Evolutionary conservation across 495 filamentous ascomycete genomes (phyloP).

Genomic region (Lepraria neglecta): DNA sequence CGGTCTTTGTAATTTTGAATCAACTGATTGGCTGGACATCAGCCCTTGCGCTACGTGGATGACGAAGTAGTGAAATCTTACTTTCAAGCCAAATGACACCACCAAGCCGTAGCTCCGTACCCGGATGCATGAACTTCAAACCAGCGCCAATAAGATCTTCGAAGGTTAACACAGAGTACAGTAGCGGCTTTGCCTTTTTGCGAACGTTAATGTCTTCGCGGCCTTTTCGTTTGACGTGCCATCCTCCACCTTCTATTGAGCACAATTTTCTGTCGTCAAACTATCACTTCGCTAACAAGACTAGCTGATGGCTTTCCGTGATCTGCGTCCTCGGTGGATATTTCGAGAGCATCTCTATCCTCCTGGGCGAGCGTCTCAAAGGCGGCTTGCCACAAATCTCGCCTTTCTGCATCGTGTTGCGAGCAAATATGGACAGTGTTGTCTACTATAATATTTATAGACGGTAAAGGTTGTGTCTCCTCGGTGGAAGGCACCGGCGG

Average conservation of each 20-base stretch:
- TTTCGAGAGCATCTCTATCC: background rate
- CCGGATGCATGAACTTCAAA: conserved; percentile 13
- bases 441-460: no score
- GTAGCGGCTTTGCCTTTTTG: conserved; percentile 6
- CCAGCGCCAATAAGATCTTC: conserved; percentile 13
- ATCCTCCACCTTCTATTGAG: conserved; percentile 6
- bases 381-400: background rate
- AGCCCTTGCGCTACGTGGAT: background rate
- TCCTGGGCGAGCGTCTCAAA: background rate
- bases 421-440: background rate
- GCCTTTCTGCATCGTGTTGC: background rate
- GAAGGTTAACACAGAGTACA: conserved; percentile 12
- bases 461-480: no score
- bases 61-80: background rate
- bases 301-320: background rate
- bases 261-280: conserved; percentile 1
- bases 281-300: background rate
- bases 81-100: conserved; percentile 9
- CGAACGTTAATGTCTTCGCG: conserved; percentile 11
- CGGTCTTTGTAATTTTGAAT: conserved; percentile 14
- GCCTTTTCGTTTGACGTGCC: conserved; percentile 2
- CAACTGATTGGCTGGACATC: background rate
- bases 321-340: background rate
- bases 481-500: no score
- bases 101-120: conserved; percentile 9